Evolutionary conservation across 2,329 filamentous ascomycete genomes (phyloP).

Genomic region (Pyricularia grisea): DNA sequence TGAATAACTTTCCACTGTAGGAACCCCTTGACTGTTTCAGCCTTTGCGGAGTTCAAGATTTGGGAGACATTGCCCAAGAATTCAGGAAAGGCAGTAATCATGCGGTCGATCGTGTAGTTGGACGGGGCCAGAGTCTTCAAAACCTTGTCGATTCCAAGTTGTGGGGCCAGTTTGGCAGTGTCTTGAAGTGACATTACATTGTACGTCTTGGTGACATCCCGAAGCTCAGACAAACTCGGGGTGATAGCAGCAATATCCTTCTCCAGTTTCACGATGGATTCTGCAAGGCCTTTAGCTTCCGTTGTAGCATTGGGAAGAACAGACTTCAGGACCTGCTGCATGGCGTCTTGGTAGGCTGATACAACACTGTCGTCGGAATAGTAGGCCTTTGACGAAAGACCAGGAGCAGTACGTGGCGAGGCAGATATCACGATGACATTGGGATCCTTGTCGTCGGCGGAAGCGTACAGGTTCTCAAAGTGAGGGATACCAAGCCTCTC

Average conservation of each 20-base stretch:
- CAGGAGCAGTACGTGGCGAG: constrained; percentile 38
- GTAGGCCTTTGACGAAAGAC: constrained; percentile 53
- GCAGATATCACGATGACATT: constrained; percentile 25
- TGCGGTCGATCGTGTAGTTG: constrained; percentile 36
- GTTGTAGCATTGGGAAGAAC: constrained; percentile 10
- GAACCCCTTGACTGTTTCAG: constrained; percentile 50
- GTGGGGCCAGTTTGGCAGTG: constrained; percentile 42
- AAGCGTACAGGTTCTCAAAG: constrained; percentile 24
- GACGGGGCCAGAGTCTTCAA: constrained; percentile 41
- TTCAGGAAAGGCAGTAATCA: constrained; percentile 50
- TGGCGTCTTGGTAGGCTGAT: constrained; percentile 36
- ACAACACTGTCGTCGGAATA: constrained; percentile 47
- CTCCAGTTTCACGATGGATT: constrained; percentile 47
- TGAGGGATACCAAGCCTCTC: constrained; percentile 32
- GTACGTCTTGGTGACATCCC: constrained; percentile 43
- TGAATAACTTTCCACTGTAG: constrained; percentile 56
- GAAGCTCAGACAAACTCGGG: constrained; percentile 21
- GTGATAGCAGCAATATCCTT: constrained; percentile 50
- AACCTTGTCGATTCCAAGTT: constrained; percentile 42
- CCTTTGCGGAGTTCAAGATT: constrained; percentile 42
- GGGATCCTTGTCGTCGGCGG: constrained; percentile 34
- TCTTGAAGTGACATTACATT: constrained; percentile 52
- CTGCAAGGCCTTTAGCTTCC: constrained; percentile 3
- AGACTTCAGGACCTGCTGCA: constrained; percentile 26
- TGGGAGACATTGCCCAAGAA: constrained; percentile 50